Percentiles rank a stretch among this genome's conserved stretches.
These are phyloP conservation scores for Pezicula rhizophila DNA, from an alignment of 2,329 filamentous ascomycete genomes.

Conservation along the genomic window DNA sequence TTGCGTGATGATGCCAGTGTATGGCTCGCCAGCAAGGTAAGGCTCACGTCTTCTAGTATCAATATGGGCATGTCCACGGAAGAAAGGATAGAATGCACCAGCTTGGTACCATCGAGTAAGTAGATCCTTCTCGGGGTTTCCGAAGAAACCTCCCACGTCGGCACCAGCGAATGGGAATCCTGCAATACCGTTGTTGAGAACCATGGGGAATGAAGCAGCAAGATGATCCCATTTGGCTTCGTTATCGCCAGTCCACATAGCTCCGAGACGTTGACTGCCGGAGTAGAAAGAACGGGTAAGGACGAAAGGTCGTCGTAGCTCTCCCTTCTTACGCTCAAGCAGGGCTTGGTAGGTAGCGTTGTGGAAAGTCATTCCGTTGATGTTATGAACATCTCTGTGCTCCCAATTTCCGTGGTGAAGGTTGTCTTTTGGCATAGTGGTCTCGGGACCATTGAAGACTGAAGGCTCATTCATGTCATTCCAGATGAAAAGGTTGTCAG, in stretches of 20 bases:
- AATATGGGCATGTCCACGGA: conserved; percentile 95
- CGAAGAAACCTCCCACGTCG: conserved; percentile 96
- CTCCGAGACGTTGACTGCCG: conserved; percentile 81
- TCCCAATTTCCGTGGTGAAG: conserved; percentile 89
- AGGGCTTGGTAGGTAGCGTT: conserved; percentile 89
- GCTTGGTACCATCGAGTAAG: conserved; percentile 94
- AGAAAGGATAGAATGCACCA: conserved; percentile 95
- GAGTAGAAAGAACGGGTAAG: conserved; percentile 90
- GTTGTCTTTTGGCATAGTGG: conserved; percentile 98
- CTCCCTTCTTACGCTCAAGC: conserved; percentile 77
- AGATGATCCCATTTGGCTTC: conserved; percentile 89
- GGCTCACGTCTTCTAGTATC: conserved; percentile 92
- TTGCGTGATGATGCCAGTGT: conserved; percentile 78
- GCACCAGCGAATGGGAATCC: conserved; percentile 93
- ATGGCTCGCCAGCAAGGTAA: conserved; percentile 79
- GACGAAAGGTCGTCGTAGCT: conserved; percentile 80
- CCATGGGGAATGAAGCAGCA: conserved; percentile 85
- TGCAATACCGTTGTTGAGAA: conserved; percentile 84
- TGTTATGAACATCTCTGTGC: conserved; percentile 91
- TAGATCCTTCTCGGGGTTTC: conserved; percentile 89
- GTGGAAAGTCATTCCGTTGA: conserved; percentile 92
- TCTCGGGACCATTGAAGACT: conserved; percentile 96
- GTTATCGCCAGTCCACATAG: conserved; percentile 99
- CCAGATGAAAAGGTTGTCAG: conserved; percentile 89
- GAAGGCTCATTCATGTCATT: conserved; percentile 99